phyloP scores from a whole-genome alignment of 345 rosid genomes.

The Mallotus nudiflorus region DNA sequence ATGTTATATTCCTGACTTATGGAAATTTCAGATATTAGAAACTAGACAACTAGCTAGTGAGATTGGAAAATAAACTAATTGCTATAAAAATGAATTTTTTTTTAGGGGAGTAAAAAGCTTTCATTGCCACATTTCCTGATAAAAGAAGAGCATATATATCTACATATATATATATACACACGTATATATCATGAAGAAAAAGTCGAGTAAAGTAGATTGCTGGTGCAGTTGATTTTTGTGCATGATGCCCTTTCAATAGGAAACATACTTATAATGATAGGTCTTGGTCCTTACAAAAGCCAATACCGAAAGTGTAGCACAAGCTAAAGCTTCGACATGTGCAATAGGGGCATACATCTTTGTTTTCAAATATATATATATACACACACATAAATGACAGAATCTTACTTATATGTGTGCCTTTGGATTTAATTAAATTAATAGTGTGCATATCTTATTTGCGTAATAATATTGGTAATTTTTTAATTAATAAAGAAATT shows the following conservation, averaged over 20 bases:
- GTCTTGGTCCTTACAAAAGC: constrained; percentile 18
- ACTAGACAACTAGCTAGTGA: no score
- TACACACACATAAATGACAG: not conserved
- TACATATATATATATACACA: no score
- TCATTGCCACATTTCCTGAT: no score
- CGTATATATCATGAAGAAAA: no score
- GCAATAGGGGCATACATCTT: not conserved
- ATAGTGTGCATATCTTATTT: not conserved
- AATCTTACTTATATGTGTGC: constrained; percentile 3
- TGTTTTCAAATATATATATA: not conserved
- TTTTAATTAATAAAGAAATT: no score
- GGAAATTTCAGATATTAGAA: no score
- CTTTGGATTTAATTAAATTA: not conserved
- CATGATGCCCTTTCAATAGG: constrained; percentile 6
- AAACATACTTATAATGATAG: constrained; percentile 10
- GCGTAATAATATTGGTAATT: constrained; percentile 12
- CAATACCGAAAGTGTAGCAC: constrained; percentile 6
- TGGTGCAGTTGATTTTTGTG: constrained; percentile 9
- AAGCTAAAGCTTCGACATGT: constrained; percentile 7
- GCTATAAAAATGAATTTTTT: not conserved
- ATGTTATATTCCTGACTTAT: no score
- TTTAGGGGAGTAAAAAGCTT: not conserved
- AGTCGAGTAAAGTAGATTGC: not conserved
- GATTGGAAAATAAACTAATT: not conserved
- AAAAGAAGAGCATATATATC: no score